Base-by-base conservation (phyloP, 345 rosid species). In the Eucalyptus pauciflora region DNA sequence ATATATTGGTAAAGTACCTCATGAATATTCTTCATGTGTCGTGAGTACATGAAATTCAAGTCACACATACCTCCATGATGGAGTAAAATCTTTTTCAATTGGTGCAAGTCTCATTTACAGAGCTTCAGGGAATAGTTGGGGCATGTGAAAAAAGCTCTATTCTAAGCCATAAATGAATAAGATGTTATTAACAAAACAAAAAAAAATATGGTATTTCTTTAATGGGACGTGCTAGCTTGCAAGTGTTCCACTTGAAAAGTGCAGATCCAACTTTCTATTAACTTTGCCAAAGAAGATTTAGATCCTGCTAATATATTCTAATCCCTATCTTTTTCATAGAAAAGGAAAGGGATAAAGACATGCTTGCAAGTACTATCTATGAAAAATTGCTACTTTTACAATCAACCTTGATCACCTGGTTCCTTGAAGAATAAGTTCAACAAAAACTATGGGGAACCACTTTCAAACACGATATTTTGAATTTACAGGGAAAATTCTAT, bases 1-100 rank as follows among this genome's bases (percentile, higher is more conserved):
- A 93, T 91, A 89, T 95, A 89, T 85, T 97, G 95, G 98, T 97
- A 91, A 92, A 93, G 46, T 89, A 33, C 5, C 49, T 31, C 85
- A 41, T 76, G 15, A 76, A 43, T 76, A 41, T 41, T 76, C 85
- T 41, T 37, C 85, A 41, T 90, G 37, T 62, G 64, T 50, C 69
- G 3, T 87, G 85, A 58, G 60, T 41, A 18, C 89, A 46, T 37
- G 25, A 67, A 51, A 86, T 54, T 24, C 85, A 20, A 54, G 37
- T 88, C 64, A 41, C 29, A 16, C 22, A 87, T 79, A 50, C 45
- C 50, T 80, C 58, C 12, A 14, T 29, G 56, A 85, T 27, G 56
- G 41, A 27, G 56, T 85, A 29, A 27, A 49, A 27, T 49, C 81
- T 29, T 13, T 85, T 46, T 85, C 25, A 41, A 76, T 10, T 76